phyloP scores from a whole-genome alignment of 176 grass and related monocot species.

The Carex myosuroides region DNA sequence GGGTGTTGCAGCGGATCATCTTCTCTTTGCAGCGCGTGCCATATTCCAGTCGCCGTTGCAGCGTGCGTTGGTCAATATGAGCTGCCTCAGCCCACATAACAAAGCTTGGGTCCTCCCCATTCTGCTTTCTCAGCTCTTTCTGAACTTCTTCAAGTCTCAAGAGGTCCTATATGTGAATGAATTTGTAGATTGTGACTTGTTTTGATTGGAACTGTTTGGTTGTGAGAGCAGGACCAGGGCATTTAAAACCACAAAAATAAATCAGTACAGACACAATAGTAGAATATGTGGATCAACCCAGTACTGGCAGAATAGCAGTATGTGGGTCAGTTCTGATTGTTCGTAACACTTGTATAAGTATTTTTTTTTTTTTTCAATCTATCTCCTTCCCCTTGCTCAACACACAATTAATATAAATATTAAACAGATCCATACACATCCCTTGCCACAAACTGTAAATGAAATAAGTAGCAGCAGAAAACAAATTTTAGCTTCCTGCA shows the following conservation, averaged over 20 bases:
- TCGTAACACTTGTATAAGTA: slow-evolving; percentile 2
- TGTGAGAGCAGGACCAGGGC: neutral
- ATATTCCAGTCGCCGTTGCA: slow-evolving; percentile 46
- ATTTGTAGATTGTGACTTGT: slow-evolving; percentile 1
- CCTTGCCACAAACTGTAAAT: neutral
- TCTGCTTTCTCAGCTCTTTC: slow-evolving; percentile 33
- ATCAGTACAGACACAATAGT: neutral
- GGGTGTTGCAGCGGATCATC: slow-evolving; percentile 78
- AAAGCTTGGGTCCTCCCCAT: slow-evolving; percentile 47
- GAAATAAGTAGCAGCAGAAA: neutral
- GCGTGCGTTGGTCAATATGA: slow-evolving; percentile 39
- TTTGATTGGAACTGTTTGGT: neutral
- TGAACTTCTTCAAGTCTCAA: slow-evolving; percentile 54
- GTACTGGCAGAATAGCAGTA: neutral
- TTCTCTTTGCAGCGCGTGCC: slow-evolving; percentile 62
- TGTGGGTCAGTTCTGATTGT: neutral
- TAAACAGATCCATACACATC: neutral
- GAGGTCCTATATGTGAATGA: slow-evolving; percentile 54
- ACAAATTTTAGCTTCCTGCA: neutral
- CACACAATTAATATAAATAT: neutral
- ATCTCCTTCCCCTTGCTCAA: neutral
- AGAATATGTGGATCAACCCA: neutral
- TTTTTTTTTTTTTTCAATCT: neutral
- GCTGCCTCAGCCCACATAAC: slow-evolving; percentile 75
- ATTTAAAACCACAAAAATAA: neutral